phyloP scores from a whole-genome alignment of 1,284 basidiomycete species.

The Melampsora americana region DNA sequence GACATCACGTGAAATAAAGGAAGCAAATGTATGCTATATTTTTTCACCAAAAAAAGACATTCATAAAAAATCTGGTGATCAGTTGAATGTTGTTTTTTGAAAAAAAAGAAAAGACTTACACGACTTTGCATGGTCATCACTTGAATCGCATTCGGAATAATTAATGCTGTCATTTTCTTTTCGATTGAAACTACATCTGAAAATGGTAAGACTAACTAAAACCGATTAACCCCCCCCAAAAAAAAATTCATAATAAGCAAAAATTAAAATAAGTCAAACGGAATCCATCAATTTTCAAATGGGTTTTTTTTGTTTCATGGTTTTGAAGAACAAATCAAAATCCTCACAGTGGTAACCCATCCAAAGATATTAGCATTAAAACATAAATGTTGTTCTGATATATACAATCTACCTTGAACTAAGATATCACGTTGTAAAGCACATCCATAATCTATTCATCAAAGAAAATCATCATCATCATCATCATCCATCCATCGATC shows the following conservation, averaged over 20 bases:
- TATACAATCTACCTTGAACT: constrained; percentile 91
- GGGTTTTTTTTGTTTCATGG: background rate
- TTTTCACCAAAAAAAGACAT: background rate
- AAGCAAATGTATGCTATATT: constrained; percentile 85
- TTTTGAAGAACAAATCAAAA: too few species aligned
- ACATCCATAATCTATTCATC: constrained; percentile 81
- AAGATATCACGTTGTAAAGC: constrained; percentile 93
- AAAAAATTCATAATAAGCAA: too few species aligned
- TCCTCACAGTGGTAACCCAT: constrained; percentile 91
- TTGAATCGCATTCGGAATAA: constrained; percentile 96
- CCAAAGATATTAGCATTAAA: constrained; percentile 99
- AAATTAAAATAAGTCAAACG: too few species aligned
- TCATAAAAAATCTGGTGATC: too few species aligned
- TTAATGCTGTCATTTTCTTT: constrained; percentile 97
- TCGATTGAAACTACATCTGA: constrained; percentile 84
- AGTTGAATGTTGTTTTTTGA: too few species aligned
- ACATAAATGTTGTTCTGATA: constrained; percentile 96
- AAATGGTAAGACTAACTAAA: constrained; percentile 82
- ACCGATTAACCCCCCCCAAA: background rate
- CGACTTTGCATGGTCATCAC: constrained; percentile 71
- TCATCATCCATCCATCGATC: background rate
- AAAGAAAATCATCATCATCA: too few species aligned
- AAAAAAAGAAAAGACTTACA: constrained; percentile 49
- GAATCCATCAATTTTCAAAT: constrained; percentile 39
- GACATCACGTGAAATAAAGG: constrained; percentile 91